phyloP scores from a whole-genome alignment of 306 rosid species.

The Geum urbanum region DNA sequence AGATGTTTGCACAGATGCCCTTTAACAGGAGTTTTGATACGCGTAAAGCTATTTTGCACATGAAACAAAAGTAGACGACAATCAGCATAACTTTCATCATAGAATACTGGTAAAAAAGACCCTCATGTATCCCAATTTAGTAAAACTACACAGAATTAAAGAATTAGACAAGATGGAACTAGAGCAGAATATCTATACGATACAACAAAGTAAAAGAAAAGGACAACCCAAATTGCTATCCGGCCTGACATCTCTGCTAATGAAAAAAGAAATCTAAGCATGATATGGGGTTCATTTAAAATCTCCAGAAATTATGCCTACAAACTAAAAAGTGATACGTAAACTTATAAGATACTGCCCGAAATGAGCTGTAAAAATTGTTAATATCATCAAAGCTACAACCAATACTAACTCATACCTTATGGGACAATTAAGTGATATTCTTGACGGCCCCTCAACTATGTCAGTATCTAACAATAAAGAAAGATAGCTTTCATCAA shows the following conservation, averaged over 20 bases:
- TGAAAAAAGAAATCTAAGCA: neutral
- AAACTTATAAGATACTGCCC: neutral
- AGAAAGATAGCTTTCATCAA: constrained; percentile 3
- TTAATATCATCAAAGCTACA: constrained; percentile 12
- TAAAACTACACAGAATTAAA: neutral
- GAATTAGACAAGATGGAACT: neutral
- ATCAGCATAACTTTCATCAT: constrained; percentile 2
- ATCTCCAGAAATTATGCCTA: neutral
- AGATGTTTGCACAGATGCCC: constrained; percentile 82
- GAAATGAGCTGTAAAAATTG: constrained; percentile 6
- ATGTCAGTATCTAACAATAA: constrained; percentile 57
- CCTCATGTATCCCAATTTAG: too few species aligned
- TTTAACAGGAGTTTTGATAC: constrained; percentile 84
- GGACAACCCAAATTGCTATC: neutral
- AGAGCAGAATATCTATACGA: neutral
- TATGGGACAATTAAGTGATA: constrained; percentile 95
- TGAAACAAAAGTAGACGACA: constrained; percentile 26
- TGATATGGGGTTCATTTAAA: neutral
- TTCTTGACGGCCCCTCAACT: constrained; percentile 83
- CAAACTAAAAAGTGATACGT: neutral
- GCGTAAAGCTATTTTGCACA: constrained; percentile 51
- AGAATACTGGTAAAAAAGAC: neutral
- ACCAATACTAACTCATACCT: constrained; percentile 52
- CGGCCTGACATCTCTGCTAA: neutral
- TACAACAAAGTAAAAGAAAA: neutral